Evolutionary conservation across 176 grass and related monocot species (phyloP), one percentile per base, ranked within the genome.

Genomic region (Raddia guianensis): DNA sequence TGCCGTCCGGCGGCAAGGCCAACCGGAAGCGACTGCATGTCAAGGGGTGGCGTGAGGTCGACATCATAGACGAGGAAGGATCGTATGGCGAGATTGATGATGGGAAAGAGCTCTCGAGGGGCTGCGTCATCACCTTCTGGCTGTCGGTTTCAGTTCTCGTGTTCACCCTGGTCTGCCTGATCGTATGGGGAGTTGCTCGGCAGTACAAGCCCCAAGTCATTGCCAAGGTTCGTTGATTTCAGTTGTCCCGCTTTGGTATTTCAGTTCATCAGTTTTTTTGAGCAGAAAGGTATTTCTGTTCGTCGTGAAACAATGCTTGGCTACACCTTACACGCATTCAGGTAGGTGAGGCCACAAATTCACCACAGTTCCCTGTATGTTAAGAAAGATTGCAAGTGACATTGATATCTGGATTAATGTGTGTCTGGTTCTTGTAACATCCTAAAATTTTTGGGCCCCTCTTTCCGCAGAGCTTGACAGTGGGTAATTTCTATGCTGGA

Each of bases 151-250:
- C 89, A 2, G 56, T 89, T 40, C 62, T 98, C 19, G 76, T 74
- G 21, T 98, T 98, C 83, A 82, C 88, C 8, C 6, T 89, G 44
- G 78, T 82, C 6, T 95, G 92, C 85, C 90, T 98, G 10, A 66
- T 93, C 66, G 88, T 95, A n/a, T 98, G 95, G 95, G 95, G 92
- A 11, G 86, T 75, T 5, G 92, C 95, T 63, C 90, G 90, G 0
- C 90, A 79, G 6, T 87, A 93, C 84, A 84, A 93, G 14, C 85
- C 95, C 12, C 59, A 21, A 4, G 68, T 93, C 71, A 9, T 89
- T 58, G 82, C 89, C 69, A 87, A 93, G 95, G 92, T 98, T 81
- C 40, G 71, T 14, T 15, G 21, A 72, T 14, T 44, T 52, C 51
- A 1, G 42, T 55, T 32, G 32, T 1, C 20, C 9, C 2, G 20